Conservation (phyloP, 1,284 basidiomycete genomes). For the Melampsora larici-populina region DNA sequence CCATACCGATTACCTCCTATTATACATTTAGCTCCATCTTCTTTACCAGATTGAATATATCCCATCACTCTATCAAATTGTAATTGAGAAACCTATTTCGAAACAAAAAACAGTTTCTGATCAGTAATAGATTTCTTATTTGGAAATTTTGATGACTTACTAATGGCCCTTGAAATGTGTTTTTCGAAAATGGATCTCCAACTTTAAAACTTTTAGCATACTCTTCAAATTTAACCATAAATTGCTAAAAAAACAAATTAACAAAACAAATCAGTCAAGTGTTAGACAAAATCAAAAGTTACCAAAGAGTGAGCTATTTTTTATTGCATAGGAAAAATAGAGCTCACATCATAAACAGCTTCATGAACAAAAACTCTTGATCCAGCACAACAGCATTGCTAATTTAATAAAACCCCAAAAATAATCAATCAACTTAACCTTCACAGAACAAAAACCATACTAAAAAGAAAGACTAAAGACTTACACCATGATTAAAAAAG, state of each 20-base stretch:
- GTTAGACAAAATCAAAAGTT: constrained; percentile 58
- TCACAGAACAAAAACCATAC: no score
- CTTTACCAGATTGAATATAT: constrained; percentile 80
- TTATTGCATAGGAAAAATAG: no score
- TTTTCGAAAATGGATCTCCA: constrained; percentile 73
- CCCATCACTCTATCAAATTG: constrained; percentile 88
- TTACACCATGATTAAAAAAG: constrained; percentile 60
- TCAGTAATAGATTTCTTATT: background rate
- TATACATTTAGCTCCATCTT: constrained; percentile 74
- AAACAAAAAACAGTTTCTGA: background rate
- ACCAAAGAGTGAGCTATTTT: background rate
- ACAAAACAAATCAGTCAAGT: background rate
- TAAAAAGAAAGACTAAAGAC: background rate
- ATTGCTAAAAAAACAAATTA: constrained; percentile 61
- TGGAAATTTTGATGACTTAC: constrained; percentile 54
- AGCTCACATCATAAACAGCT: constrained; percentile 54
- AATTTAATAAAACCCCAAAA: constrained; percentile 51
- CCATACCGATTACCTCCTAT: constrained; percentile 73
- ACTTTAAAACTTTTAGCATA: constrained; percentile 62
- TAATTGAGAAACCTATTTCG: constrained; percentile 46
- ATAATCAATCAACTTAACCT: no score
- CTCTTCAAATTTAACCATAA: constrained; percentile 62
- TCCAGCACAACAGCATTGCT: constrained; percentile 81
- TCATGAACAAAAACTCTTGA: constrained; percentile 81
- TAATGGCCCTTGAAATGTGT: constrained; percentile 79